phyloP scores from a whole-genome alignment of 2,329 filamentous ascomycete genomes.

The Alternaria brassicae region DNA sequence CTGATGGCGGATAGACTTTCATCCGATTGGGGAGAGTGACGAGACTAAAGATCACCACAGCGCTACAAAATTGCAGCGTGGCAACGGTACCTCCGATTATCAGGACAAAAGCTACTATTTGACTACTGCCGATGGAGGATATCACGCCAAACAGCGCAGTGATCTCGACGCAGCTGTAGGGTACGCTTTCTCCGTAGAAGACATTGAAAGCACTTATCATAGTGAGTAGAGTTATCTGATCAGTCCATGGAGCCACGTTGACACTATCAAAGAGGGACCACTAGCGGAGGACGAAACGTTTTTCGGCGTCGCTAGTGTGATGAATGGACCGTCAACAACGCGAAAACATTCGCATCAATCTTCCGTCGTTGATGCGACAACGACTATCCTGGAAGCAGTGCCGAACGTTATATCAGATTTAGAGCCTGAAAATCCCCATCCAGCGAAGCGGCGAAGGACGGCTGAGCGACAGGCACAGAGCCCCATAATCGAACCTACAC shows the following conservation, averaged over 20 bases:
- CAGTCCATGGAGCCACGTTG: conserved; percentile 8
- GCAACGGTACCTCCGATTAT: background rate
- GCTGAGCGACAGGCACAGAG: conserved; percentile 15
- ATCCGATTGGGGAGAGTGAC: background rate
- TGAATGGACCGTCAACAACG: conserved; percentile 7
- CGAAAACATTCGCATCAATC: conserved; percentile 17
- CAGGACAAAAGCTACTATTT: background rate
- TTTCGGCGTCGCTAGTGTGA: conserved; percentile 7
- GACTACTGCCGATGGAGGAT: background rate
- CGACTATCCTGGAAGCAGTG: conserved; percentile 10
- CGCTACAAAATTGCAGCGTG: background rate
- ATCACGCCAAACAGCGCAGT: background rate
- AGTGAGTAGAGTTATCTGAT: conserved; percentile 18
- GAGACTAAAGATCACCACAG: background rate
- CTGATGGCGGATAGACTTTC: background rate
- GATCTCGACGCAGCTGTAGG: background rate
- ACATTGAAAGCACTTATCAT: conserved; percentile 11
- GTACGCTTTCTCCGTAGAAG: conserved; percentile 16
- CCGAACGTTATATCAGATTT: conserved; percentile 8
- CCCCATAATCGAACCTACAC: conserved; percentile 9
- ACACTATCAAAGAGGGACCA: conserved; percentile 10
- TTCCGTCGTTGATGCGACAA: conserved; percentile 9
- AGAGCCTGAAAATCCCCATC: conserved; percentile 13
- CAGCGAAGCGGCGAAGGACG: conserved; percentile 17
- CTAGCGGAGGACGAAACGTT: conserved; percentile 10